These are phyloP conservation scores for Penicillium occitanis DNA, from an alignment of 2,329 filamentous ascomycete genomes.

Conservation along the genomic window DNA sequence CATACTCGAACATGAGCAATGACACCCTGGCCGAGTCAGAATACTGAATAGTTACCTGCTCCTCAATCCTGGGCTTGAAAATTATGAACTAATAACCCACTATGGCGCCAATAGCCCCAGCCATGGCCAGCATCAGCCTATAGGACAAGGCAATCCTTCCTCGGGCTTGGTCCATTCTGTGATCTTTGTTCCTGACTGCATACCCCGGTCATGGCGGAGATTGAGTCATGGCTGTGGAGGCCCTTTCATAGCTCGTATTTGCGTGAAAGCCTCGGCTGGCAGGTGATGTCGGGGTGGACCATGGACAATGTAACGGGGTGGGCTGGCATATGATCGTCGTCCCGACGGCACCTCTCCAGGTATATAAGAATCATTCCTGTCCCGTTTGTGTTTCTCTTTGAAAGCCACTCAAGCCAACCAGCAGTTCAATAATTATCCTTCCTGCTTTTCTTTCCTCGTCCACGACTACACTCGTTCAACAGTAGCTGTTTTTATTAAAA, in stretches of 20 bases:
- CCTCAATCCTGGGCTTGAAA: not conserved
- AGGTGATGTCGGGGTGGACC: not conserved
- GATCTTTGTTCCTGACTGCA: conserved; percentile 14
- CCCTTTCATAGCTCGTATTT: not conserved
- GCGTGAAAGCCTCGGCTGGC: conserved; percentile 12
- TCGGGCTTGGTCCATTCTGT: not conserved
- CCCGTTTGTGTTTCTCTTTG: not conserved
- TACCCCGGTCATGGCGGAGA: not conserved
- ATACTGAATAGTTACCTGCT: not conserved
- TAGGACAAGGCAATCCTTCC: not conserved
- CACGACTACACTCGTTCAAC: conserved; percentile 18
- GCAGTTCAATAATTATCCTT: not conserved
- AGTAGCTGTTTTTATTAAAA: conserved; percentile 18
- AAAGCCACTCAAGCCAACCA: not conserved
- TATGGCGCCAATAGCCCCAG: not conserved
- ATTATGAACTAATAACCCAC: not conserved
- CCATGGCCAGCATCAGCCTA: not conserved
- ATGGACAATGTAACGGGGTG: conserved; percentile 1
- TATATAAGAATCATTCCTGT: conserved; percentile 12
- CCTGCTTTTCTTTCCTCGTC: conserved; percentile 2
- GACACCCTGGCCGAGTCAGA: not conserved
- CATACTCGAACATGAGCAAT: not conserved
- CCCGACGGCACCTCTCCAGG: not conserved
- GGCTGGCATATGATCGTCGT: conserved; percentile 18
- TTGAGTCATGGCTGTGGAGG: not conserved